Evolutionary conservation across 2,329 filamentous ascomycete genomes (phyloP).

Genomic region (Colletotrichum sp.): DNA sequence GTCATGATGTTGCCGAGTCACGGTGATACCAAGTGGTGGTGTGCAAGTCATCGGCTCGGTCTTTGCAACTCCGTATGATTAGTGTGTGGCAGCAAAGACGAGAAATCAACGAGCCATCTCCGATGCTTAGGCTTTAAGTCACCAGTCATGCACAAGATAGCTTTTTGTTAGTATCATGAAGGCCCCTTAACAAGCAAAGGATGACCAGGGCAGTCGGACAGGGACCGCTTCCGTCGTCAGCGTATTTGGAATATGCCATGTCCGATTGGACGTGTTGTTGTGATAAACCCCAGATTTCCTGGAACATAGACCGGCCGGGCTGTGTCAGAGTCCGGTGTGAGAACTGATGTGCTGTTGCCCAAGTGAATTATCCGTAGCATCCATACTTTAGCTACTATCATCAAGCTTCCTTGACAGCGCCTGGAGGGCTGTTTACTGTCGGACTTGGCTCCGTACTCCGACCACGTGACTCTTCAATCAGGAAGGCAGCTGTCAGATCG

Average conservation of each 20-base stretch:
- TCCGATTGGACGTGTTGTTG: background rate
- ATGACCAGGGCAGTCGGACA: background rate
- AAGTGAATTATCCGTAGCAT: background rate
- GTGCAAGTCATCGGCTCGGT: background rate
- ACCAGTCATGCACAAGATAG: background rate
- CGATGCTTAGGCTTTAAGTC: background rate
- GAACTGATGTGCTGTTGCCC: background rate
- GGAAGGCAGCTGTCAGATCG: background rate
- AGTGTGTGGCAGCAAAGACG: background rate
- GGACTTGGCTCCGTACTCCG: background rate
- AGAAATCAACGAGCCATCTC: background rate
- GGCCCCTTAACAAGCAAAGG: background rate
- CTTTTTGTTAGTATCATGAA: background rate
- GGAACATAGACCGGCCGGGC: background rate
- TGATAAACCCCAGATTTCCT: background rate
- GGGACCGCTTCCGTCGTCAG: background rate
- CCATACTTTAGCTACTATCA: background rate
- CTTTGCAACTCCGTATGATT: background rate
- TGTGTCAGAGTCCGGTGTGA: background rate
- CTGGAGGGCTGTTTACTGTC: background rate
- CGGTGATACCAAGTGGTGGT: background rate
- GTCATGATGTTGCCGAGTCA: background rate
- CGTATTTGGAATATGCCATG: background rate
- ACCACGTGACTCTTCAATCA: background rate
- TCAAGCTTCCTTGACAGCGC: background rate